phyloP scores from a whole-genome alignment of 306 rosid species.

The Pyrus communis region DNA sequence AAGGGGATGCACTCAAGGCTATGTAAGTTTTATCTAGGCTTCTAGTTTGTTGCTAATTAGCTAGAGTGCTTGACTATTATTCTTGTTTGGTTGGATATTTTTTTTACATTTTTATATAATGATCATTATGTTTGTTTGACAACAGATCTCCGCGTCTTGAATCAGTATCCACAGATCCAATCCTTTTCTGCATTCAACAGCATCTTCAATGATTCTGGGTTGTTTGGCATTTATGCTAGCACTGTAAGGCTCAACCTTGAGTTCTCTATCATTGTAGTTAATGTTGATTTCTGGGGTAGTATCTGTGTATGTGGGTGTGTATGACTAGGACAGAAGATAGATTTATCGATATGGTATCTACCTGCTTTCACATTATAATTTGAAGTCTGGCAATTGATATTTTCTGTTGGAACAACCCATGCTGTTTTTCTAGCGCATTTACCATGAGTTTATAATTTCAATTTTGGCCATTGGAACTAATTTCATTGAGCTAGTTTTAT shows the following conservation, averaged over 20 bases:
- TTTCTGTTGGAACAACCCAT: background rate
- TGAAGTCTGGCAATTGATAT: background rate
- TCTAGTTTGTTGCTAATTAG: constrained; percentile 5
- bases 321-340: background rate
- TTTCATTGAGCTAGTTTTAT: background rate
- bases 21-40: constrained; percentile 45
- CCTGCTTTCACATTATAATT: background rate
- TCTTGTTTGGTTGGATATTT: constrained; percentile 11
- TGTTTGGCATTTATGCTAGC: constrained; percentile 80
- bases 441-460: background rate
- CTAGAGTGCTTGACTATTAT: background rate
- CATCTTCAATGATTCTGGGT: constrained; percentile 78
- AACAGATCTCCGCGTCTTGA: constrained; percentile 83
- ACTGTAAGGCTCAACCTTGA: constrained; percentile 47
- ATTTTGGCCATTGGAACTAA: background rate
- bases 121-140: constrained; percentile 6
- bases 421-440: background rate
- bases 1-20: constrained; percentile 98
- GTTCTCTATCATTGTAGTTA: background rate
- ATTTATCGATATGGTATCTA: background rate
- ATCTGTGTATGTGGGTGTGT: background rate
- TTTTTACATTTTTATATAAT: background rate
- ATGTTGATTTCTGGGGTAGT: background rate
- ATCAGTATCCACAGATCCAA: constrained; percentile 67
- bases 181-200: constrained; percentile 91